Conservation (phyloP, 345 rosid genomes). For the Pistacia vera region DNA sequence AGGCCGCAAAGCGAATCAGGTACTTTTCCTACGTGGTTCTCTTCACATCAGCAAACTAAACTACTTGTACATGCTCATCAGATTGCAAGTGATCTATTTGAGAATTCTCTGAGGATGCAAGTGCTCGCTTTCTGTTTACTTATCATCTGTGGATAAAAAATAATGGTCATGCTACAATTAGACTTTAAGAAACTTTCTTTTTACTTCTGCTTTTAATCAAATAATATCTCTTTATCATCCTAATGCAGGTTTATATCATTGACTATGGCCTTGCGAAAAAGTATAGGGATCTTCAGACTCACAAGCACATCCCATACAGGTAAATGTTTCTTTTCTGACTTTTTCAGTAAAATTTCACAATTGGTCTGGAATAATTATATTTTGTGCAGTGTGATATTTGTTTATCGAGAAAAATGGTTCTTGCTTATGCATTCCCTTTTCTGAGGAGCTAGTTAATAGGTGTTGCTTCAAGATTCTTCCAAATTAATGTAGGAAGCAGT, state of each 20-base stretch:
- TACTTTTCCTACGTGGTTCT: slow-evolving; percentile 14
- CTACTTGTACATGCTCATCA: not conserved
- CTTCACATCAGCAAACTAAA: not conserved
- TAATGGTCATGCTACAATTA: not conserved
- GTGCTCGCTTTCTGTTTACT: not conserved
- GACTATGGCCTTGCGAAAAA: slow-evolving; percentile 92
- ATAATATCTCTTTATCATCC: not conserved
- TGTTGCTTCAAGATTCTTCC: not conserved
- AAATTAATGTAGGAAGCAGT: not conserved
- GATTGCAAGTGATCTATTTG: not conserved
- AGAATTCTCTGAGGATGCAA: not conserved
- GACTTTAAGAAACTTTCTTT: not conserved
- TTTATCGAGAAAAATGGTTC: not conserved
- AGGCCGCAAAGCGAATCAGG: slow-evolving; percentile 90
- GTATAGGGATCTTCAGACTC: slow-evolving; percentile 91
- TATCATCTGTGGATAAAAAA: not conserved
- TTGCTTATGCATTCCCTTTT: not conserved
- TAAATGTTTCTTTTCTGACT: slow-evolving; percentile 21
- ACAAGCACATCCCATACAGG: slow-evolving; percentile 88
- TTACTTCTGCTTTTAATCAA: slow-evolving; percentile 4
- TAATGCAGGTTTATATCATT: slow-evolving; percentile 66
- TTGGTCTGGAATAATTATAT: not conserved
- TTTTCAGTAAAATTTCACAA: slow-evolving; percentile 8
- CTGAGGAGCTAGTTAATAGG: not conserved
- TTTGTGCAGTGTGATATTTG: not conserved